These are phyloP conservation scores for Tetradesmus lagerheimii DNA, from an alignment of 139 green algal species.

Conservation along the genomic window DNA sequence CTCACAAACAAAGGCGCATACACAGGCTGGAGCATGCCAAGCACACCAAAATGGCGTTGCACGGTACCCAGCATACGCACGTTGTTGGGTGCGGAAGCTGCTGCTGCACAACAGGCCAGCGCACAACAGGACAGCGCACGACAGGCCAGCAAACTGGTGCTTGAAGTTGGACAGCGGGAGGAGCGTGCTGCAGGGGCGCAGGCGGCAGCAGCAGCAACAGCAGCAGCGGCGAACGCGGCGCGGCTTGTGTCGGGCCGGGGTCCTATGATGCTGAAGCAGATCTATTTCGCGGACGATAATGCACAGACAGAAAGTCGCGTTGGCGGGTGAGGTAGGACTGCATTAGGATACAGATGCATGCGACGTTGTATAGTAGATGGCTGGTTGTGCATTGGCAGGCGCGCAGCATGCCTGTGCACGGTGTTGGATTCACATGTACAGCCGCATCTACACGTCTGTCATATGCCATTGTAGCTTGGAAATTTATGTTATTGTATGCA, in stretches of 20 bases:
- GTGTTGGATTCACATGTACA: too few relatives aligned
- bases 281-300: neutral
- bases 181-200: neutral
- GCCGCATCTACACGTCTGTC: too few relatives aligned
- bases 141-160: neutral
- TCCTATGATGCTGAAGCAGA: neutral
- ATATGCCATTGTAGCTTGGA: too few relatives aligned
- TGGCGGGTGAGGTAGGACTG: neutral
- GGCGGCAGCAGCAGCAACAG: conserved; percentile 8
- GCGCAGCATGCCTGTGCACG: too few relatives aligned
- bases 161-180: neutral
- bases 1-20: conserved; percentile 28
- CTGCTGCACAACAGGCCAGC: too few relatives aligned
- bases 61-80: neutral
- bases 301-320: neutral
- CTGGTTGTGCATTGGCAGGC: too few relatives aligned
- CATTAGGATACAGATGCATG: neutral
- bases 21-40: conserved; percentile 1
- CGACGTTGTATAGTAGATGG: neutral
- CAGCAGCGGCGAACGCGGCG: conserved; percentile 15
- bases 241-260: conserved; percentile 7
- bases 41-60: neutral
- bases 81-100: neutral
- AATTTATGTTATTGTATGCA: neutral
- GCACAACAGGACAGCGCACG: neutral